phyloP scores from a whole-genome alignment of 768 basidiomycete genomes.

The Pluteus cervinus region DNA sequence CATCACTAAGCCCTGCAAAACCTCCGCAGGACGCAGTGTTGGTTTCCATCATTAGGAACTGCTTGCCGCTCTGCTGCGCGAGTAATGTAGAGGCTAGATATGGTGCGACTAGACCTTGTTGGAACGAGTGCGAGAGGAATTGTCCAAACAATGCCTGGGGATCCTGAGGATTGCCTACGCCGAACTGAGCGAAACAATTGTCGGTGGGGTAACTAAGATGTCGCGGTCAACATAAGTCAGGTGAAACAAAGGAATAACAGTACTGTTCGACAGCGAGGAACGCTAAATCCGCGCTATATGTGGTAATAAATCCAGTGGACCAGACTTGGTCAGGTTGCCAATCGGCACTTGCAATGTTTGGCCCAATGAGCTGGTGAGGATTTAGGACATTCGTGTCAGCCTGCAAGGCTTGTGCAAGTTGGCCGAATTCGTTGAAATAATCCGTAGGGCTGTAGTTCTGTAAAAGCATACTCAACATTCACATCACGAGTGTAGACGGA shows the following conservation, averaged over 20 bases:
- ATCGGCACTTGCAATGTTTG: conserved; percentile 38
- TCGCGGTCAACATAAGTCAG: conserved; percentile 24
- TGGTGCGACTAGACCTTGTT: conserved; percentile 36
- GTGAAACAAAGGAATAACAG: conserved; percentile 13
- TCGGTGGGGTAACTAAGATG: conserved; percentile 48
- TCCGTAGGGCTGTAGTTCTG: conserved; percentile 33
- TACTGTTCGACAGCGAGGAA: conserved; percentile 57
- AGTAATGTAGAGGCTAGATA: conserved; percentile 47
- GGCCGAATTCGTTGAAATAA: conserved; percentile 51
- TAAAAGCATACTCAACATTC: not conserved
- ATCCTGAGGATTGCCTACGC: conserved; percentile 30
- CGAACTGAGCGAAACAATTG: conserved; percentile 53
- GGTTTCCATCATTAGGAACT: conserved; percentile 64
- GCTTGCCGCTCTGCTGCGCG: conserved; percentile 35
- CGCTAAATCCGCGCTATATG: conserved; percentile 32
- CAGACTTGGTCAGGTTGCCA: conserved; percentile 52
- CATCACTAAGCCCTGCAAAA: conserved; percentile 56
- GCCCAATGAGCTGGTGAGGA: conserved; percentile 52
- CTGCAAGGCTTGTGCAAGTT: conserved; percentile 37
- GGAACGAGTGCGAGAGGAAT: conserved; percentile 62
- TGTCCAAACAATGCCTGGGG: conserved; percentile 45
- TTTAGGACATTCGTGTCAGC: conserved; percentile 27
- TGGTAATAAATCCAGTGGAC: conserved; percentile 46
- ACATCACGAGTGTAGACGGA: not conserved
- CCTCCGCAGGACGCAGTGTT: conserved; percentile 69